A percentile compares a stretch with the other conserved stretches of the same genome.
Evolutionary conservation across 805 yeast genomes (phyloP).

Genomic region (Starmerella stigmatis): DNA sequence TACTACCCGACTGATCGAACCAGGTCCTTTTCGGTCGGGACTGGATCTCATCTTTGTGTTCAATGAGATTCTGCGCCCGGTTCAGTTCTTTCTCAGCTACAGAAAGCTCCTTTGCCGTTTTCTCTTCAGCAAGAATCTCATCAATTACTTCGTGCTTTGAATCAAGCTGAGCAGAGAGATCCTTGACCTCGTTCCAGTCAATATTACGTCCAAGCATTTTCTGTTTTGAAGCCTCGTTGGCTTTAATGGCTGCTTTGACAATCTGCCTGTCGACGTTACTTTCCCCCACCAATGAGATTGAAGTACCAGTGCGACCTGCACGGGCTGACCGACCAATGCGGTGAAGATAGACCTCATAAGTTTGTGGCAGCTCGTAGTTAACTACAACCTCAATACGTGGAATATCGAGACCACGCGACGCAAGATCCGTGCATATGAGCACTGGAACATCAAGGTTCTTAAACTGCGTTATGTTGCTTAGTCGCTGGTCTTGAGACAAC

Average conservation of each 20-base stretch:
- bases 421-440: slow-evolving; percentile 90
- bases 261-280: slow-evolving; percentile 73
- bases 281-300: slow-evolving; percentile 92
- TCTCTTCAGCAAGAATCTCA: slow-evolving; percentile 79
- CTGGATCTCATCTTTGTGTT: slow-evolving; percentile 69
- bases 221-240: slow-evolving; percentile 40
- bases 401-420: slow-evolving; percentile 98
- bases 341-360: slow-evolving; percentile 83
- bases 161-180: slow-evolving; percentile 49
- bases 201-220: slow-evolving; percentile 68
- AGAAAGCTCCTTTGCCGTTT: slow-evolving; percentile 72
- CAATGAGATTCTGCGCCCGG: slow-evolving; percentile 75
- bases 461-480: slow-evolving; percentile 70
- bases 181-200: slow-evolving; percentile 80
- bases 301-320: slow-evolving; percentile 93
- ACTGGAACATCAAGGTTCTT: slow-evolving; percentile 75
- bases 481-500: slow-evolving; percentile 83
- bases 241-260: slow-evolving; percentile 72
- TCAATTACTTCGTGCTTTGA: slow-evolving; percentile 50
- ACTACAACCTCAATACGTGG: slow-evolving; percentile 93
- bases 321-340: slow-evolving; percentile 99
- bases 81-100: slow-evolving; percentile 84
- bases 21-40: slow-evolving; percentile 93
- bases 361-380: slow-evolving; percentile 91
- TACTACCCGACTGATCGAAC: slow-evolving; percentile 51